Conservation (phyloP, 1,139 yeast genomes). For the Zhuliangozyma parablackwelliae region DNA sequence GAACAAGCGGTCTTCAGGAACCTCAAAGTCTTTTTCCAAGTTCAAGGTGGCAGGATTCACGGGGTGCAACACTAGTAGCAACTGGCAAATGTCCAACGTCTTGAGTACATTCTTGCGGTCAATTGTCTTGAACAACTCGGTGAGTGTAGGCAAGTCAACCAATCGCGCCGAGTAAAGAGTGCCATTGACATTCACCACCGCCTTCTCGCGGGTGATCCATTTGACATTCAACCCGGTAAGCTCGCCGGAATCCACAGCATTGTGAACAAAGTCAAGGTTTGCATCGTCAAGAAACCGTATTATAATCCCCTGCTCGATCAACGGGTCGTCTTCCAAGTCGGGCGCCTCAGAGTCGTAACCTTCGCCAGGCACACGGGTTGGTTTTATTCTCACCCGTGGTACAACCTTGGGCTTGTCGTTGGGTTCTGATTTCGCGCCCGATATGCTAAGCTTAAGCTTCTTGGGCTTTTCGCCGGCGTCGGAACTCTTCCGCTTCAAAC, state of each 20-base stretch:
- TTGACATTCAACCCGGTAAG: conserved; percentile 67
- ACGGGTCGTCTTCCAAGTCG: conserved; percentile 91
- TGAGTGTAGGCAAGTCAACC: conserved; percentile 84
- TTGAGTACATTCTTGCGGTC: conserved; percentile 88
- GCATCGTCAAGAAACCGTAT: conserved; percentile 77
- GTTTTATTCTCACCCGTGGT: conserved; percentile 74
- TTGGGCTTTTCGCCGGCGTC: conserved; percentile 16
- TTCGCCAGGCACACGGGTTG: conserved; percentile 84
- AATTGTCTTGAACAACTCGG: conserved; percentile 84
- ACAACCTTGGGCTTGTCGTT: conserved; percentile 20
- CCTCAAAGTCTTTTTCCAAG: conserved; percentile 39
- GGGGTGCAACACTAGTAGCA: conserved; percentile 68
- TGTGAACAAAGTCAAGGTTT: conserved; percentile 71
- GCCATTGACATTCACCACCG: conserved; percentile 56
- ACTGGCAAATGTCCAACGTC: conserved; percentile 81
- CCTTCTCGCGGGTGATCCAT: conserved; percentile 78
- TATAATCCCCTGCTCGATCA: conserved; percentile 80
- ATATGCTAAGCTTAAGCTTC: conserved; percentile 18
- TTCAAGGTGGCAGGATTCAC: conserved; percentile 44
- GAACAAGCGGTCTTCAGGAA: conserved; percentile 34
- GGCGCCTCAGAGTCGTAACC: conserved; percentile 98
- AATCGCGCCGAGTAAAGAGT: conserved; percentile 75
- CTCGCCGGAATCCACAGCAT: conserved; percentile 79
- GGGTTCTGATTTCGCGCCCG: conserved; percentile 12
- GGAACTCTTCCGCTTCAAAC: conserved; percentile 4